Evolutionary conservation across 371 early-diverging fungal species (phyloP).

Genomic region (Batrachochytrium dendrobatidis): DNA sequence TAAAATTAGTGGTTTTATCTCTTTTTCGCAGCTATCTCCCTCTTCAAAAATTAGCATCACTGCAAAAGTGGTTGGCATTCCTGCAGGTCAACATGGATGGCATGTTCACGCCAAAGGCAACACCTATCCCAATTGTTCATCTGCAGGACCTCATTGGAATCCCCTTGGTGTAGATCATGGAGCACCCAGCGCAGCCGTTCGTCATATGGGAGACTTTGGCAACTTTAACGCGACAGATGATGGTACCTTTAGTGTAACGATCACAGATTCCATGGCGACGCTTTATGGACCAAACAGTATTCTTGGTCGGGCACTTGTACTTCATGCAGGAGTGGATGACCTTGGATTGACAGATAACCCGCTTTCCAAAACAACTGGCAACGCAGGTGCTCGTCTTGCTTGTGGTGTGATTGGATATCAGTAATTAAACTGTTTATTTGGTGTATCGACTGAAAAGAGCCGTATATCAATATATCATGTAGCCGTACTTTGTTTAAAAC

Average conservation of each 20-base stretch:
- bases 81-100: conserved; percentile 71
- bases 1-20: neutral
- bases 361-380: conserved; percentile 70
- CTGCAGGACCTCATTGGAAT: conserved; percentile 61
- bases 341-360: conserved; percentile 71
- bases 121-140: conserved; percentile 41
- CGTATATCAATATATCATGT: too few relatives aligned
- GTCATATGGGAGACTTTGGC: conserved; percentile 86
- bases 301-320: conserved; percentile 69
- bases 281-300: conserved; percentile 70
- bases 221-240: conserved; percentile 55
- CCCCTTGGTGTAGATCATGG: conserved; percentile 71
- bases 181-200: conserved; percentile 49
- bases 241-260: conserved; percentile 44
- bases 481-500: too few relatives aligned
- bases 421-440: too few relatives aligned
- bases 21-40: neutral
- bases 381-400: conserved; percentile 66
- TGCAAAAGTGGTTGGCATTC: conserved; percentile 52
- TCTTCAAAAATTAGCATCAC: conserved; percentile 29
- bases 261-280: conserved; percentile 47
- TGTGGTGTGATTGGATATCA: conserved; percentile 92
- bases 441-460: too few relatives aligned
- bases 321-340: conserved; percentile 79
- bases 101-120: conserved; percentile 70